Conservation (phyloP, 2,329 filamentous ascomycete genomes). For the Raffaelea deltoideospora region DNA sequence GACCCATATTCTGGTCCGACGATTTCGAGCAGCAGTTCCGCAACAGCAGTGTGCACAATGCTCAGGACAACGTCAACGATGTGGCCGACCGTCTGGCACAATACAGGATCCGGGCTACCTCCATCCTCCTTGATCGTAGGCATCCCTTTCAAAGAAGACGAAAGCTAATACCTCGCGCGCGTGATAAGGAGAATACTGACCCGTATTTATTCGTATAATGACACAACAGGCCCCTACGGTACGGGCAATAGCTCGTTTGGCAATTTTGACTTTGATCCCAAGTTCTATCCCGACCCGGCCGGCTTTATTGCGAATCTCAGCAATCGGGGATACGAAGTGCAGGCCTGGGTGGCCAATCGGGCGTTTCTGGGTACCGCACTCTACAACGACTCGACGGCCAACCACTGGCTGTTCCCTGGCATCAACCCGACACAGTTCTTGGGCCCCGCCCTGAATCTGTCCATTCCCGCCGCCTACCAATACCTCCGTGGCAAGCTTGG, state of each 20-base stretch:
- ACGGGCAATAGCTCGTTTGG: conserved; percentile 17
- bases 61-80: conserved; percentile 18
- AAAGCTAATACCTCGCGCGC: no score
- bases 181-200: no score
- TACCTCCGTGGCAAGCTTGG: conserved; percentile 17
- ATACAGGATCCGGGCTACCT: conserved; percentile 17
- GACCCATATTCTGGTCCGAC: conserved; percentile 20
- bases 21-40: conserved; percentile 19
- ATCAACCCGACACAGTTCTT: conserved; percentile 14
- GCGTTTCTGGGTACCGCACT: conserved; percentile 17
- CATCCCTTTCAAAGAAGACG: no score
- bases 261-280: conserved; percentile 21
- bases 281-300: conserved; percentile 16
- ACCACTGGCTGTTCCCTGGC: conserved; percentile 17
- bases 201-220: not conserved
- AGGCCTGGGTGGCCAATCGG: conserved; percentile 21
- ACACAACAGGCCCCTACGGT: conserved; percentile 14
- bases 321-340: conserved; percentile 19
- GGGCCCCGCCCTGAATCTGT: conserved; percentile 20
- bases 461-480: conserved; percentile 18
- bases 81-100: conserved; percentile 17
- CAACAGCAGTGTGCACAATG: conserved; percentile 14
- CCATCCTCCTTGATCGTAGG: no score
- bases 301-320: conserved; percentile 17
- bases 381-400: conserved; percentile 14